Conservation (phyloP, 2,329 filamentous ascomycete species). For the Hypoxylon rubiginosum region DNA sequence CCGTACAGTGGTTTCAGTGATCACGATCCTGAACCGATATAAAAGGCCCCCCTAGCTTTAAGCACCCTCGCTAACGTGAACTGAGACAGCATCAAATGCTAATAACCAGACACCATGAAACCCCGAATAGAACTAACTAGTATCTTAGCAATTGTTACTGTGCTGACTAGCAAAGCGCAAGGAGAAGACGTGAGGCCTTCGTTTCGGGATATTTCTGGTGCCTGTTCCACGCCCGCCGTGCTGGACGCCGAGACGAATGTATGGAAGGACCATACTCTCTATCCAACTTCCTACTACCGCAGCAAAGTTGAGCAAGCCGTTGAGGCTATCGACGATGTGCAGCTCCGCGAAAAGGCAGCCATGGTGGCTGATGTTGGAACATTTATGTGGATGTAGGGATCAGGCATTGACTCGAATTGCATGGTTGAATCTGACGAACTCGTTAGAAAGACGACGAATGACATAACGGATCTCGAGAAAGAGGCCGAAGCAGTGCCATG, state of each 20-base stretch:
- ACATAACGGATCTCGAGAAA: background rate
- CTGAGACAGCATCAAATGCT: background rate
- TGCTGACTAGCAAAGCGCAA: background rate
- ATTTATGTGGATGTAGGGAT: conserved; percentile 14
- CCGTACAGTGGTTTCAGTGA: background rate
- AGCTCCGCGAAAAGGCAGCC: conserved; percentile 9
- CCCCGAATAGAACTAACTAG: background rate
- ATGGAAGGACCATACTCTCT: conserved; percentile 10
- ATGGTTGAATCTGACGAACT: conserved; percentile 4
- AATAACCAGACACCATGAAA: background rate
- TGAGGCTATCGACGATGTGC: conserved; percentile 1
- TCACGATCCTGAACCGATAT: background rate
- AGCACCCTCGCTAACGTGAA: background rate
- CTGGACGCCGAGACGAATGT: conserved; percentile 11
- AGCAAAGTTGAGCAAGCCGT: conserved; percentile 6
- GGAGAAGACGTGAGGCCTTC: background rate
- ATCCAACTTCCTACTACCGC: conserved; percentile 3
- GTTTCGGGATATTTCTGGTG: background rate
- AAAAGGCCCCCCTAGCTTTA: background rate
- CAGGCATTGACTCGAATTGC: too few relatives aligned
- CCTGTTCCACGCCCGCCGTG: conserved; percentile 3
- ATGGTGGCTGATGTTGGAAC: conserved; percentile 7
- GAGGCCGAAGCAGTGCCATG: conserved; percentile 1
- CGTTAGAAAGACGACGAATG: background rate
- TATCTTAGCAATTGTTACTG: background rate